Base-by-base conservation (phyloP, 2,329 filamentous ascomycete genomes). In the Xylariaceae sp. region DNA sequence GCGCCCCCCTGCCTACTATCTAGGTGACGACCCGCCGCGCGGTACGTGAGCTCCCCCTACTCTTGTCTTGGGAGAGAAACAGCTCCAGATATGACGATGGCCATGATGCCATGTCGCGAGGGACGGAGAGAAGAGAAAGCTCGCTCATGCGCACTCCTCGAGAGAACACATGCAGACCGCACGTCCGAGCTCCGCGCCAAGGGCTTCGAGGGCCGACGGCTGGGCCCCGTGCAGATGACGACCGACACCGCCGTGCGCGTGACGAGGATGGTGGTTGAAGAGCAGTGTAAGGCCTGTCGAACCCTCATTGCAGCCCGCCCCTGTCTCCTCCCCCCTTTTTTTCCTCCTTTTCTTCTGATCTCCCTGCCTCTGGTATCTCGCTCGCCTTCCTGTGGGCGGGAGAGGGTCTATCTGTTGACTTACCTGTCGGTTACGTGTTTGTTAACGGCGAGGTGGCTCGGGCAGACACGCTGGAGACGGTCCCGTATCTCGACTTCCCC, bases 211-310 rank as follows among this genome's bases (percentile, higher is more conserved):
- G 88, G 90, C 37, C 79, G 92, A 33, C 75, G 92, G 37, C 69
- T 98, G 19, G 92, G 92, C 1, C 86, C 90, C 6, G 81, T 89
- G 49, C 92, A 98, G 61, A 95, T 98, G 90, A 96, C 92, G 3
- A 98, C 92, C 4, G 92, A 98, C 58, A 98, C 92, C 14, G 92
- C 92, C 4, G 92, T 95, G 32, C 75, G 92, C 46, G 90, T 95
- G 28, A 96, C 92, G 19, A 77, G 92, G 45, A 81, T 93, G 48
- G 83, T 96, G 5, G 79, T 89, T 9, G 83, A 94, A 52, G 77
- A 89, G 45, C 83, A 83, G 65, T 74, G 89, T 93, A 61, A 26
- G 37, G 29, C 9, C 19, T 9, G n/a, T 17, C 3, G 13, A 15
- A 29, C 25, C 11, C 14, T 7, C 25, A 12, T 28, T 19, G 30